Evolutionary conservation across 805 yeast genomes (phyloP), one percentile per base, ranked within the genome.

Genomic region (Cyberlindnera xylosilytica): DNA sequence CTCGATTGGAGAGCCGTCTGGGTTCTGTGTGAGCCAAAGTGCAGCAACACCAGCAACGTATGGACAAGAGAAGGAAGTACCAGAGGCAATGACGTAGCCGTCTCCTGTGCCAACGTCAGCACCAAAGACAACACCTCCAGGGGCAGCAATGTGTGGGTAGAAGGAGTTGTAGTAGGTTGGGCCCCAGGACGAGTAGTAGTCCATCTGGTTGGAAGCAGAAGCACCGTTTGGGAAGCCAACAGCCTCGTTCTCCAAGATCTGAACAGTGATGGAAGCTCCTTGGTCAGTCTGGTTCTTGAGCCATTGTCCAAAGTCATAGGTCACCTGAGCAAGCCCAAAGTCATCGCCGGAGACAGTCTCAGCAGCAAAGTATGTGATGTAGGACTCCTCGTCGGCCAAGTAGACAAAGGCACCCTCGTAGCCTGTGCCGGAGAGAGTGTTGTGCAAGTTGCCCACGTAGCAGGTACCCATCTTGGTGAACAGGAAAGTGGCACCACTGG

Each of bases 81-180:
- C 51, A 7, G 45, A 39, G 24, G 31, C 50, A 33, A 33, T 36
- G 13, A 24, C 36, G 23, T 34, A 46, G 11, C 33, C 34, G 31
- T 42, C 43, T 16, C 46, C 50, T 4, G 30, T 23, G 12, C 36
- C 17, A 22, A 6, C 9, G 30, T 10, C 13, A 6, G 41, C 45
- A 38, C 53, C 53, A 23, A 38, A 44, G 20, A 49, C 53, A 16
- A 18, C n/a, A 29, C 51, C 51, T 39, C 53, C 53, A 45, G 53
- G 53, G 34, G 47, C 51, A 34, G 43, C 22, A 17, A 47, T 26
- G 12, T 43, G 39, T 16, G 53, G 53, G 22, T 32, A 50, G 40
- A 42, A 47, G 13, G 34, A 22, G 34, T 50, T 50, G 38, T 45
- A 42, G 34, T 36, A 50, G 13, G 49, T 47, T 38, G 53, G 53